Conservation (phyloP, 106 monocot genomes). For the Allium cepa region DNA sequence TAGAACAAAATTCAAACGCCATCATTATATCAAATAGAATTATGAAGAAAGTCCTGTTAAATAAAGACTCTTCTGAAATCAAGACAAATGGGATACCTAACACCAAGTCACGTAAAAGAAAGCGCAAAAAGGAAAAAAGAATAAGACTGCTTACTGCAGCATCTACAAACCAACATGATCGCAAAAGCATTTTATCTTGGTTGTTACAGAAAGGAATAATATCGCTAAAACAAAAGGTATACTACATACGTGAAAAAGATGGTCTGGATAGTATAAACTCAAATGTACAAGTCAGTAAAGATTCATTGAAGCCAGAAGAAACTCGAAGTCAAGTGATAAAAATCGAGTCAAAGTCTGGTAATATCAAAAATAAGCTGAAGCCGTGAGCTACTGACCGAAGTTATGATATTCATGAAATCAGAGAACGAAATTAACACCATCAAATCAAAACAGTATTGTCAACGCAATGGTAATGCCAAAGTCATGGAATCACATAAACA, state of each 20-base stretch:
- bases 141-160: background rate
- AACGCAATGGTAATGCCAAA: too few relatives aligned
- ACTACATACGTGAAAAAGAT: slow-evolving; percentile 26
- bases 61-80: background rate
- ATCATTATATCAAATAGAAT: background rate
- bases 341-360: too few relatives aligned
- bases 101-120: background rate
- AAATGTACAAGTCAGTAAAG: too few relatives aligned
- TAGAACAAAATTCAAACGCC: background rate
- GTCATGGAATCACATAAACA: too few relatives aligned
- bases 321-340: too few relatives aligned
- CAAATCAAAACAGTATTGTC: too few relatives aligned
- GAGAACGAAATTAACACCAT: too few relatives aligned
- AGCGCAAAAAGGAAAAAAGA: slow-evolving; percentile 10
- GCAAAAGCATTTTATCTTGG: slow-evolving; percentile 29
- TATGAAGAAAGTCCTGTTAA: background rate
- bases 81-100: background rate
- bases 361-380: too few relatives aligned
- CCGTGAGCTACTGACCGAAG: too few relatives aligned
- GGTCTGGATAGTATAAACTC: too few relatives aligned
- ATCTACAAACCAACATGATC: background rate
- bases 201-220: slow-evolving; percentile 37
- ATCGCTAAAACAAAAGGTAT: slow-evolving; percentile 30
- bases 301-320: too few relatives aligned
- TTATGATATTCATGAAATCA: too few relatives aligned